These are phyloP conservation scores for Apophysomyces elegans DNA, from an alignment of 371 early-diverging fungal genomes.

Conservation along the genomic window DNA sequence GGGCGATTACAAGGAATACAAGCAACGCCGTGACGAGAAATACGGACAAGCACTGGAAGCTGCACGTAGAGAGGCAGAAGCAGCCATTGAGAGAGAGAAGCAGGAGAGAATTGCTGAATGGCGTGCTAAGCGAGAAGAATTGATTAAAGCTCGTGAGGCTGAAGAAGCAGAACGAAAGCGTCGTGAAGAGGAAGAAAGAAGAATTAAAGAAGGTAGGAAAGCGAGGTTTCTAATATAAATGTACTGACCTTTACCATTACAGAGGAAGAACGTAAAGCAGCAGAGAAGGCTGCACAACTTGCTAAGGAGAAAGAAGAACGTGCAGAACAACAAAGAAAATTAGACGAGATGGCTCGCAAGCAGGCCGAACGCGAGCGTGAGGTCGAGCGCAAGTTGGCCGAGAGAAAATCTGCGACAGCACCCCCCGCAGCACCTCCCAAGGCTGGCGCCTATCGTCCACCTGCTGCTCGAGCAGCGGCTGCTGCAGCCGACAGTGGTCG, in stretches of 20 bases:
- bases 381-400: constrained; percentile 40
- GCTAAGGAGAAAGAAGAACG: constrained; percentile 38
- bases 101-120: constrained; percentile 57
- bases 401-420: constrained; percentile 5
- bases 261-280: constrained; percentile 35
- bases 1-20: constrained; percentile 76
- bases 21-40: constrained; percentile 60
- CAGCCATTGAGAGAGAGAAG: constrained; percentile 75
- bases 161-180: constrained; percentile 46
- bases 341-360: constrained; percentile 45
- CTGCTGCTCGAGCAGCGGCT: neutral
- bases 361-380: constrained; percentile 46
- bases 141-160: constrained; percentile 37
- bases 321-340: constrained; percentile 30
- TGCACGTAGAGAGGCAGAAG: constrained; percentile 53
- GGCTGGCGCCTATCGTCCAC: constrained; percentile 16
- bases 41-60: constrained; percentile 59
- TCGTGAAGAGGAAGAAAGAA: constrained; percentile 46
- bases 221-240: neutral
- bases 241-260: constrained; percentile 4
- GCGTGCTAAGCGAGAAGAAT: constrained; percentile 43
- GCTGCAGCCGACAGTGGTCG: constrained; percentile 6
- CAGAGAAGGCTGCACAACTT: constrained; percentile 32
- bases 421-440: constrained; percentile 15
- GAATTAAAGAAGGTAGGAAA: constrained; percentile 31